Conservation (phyloP, 2,329 filamentous ascomycete species). For the Penicillium sp. region DNA sequence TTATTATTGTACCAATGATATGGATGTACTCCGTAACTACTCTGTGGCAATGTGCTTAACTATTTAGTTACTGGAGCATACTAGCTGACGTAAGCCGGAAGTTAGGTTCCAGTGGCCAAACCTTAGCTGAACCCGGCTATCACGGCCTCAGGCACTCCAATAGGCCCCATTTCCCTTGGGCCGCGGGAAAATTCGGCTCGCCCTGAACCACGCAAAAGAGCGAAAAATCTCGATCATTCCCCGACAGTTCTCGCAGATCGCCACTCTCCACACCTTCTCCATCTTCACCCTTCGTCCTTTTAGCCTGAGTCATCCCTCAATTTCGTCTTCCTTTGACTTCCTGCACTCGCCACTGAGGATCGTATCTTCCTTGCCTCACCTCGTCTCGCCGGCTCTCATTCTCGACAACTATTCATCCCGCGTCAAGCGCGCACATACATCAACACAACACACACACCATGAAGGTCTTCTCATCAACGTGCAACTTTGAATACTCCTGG, state of each 20-base stretch:
- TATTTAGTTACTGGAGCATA: too few species aligned
- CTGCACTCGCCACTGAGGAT: constrained; percentile 7
- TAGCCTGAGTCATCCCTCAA: constrained; percentile 18
- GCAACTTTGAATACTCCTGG: constrained; percentile 98
- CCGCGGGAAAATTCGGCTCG: constrained; percentile 8
- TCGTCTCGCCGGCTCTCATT: constrained; percentile 8
- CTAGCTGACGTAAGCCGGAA: background rate
- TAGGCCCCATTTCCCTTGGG: background rate
- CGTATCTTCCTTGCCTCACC: constrained; percentile 12
- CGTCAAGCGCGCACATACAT: constrained; percentile 11
- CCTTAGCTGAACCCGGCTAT: background rate
- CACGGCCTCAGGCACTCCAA: background rate
- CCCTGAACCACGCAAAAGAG: constrained; percentile 17
- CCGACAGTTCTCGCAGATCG: constrained; percentile 20
- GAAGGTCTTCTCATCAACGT: constrained; percentile 92
- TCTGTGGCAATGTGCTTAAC: too few species aligned
- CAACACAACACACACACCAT: constrained; percentile 52
- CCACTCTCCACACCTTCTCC: constrained; percentile 18
- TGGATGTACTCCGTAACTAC: background rate
- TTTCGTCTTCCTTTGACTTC: background rate
- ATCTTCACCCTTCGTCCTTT: background rate
- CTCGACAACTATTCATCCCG: constrained; percentile 1
- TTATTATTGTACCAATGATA: background rate
- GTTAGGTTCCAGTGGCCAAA: too few species aligned
- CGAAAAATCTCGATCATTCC: constrained; percentile 17